Base-by-base conservation (phyloP, 2,329 filamentous ascomycete genomes). In the Calonectria pseudoreteaudii region DNA sequence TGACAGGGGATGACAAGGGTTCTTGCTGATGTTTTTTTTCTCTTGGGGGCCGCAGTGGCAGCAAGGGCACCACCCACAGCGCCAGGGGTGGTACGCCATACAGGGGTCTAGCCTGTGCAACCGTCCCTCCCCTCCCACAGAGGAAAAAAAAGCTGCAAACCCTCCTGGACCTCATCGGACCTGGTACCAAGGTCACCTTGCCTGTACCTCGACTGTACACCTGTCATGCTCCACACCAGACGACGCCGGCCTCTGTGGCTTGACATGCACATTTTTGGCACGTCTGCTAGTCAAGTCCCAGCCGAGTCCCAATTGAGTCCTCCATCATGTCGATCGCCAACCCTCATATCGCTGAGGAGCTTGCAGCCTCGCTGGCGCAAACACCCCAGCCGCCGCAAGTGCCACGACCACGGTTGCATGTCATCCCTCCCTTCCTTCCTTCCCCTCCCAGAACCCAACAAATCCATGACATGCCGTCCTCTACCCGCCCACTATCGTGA, bases 351-450 rank as follows among this genome's bases (percentile, higher is more conserved):
- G 44, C 44, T 44, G 49, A 36, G 56, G 47, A 65, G 47, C 70
- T 66, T 60, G 44, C 68, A 74, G 68, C 72, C 68, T 67, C 50
- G 38, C 58, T 28, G 23, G 56, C 71, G 53, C 68, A 69, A 71
- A 38, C 44, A 47, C 66, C 44, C 34, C 56, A 62, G 36, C 31
- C 23, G n/a, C 56, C 23, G n/a, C 56, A 62, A 62, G 56, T 30
- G 60, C 60, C 60, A 65, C 38, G n/a, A 26, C 60, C 60, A 38
- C 58, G 47, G 68, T 70, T 31, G 44, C 68, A 70, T 64, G 30
- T 49, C 67, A 62, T 31, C 44, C 56, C 67, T 31, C 44, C 56
- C 67, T 56, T 41, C 67, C 28, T 53, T 10, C 50, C 26, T 60
- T 58, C 66, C 66, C 66, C 66, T 68, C 66, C 49, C 50, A 18